Percentiles rank a stretch among this genome's conserved stretches.
Conservation (phyloP, 1,284 basidiomycete genomes). For the Leccinum angustisporum region DNA sequence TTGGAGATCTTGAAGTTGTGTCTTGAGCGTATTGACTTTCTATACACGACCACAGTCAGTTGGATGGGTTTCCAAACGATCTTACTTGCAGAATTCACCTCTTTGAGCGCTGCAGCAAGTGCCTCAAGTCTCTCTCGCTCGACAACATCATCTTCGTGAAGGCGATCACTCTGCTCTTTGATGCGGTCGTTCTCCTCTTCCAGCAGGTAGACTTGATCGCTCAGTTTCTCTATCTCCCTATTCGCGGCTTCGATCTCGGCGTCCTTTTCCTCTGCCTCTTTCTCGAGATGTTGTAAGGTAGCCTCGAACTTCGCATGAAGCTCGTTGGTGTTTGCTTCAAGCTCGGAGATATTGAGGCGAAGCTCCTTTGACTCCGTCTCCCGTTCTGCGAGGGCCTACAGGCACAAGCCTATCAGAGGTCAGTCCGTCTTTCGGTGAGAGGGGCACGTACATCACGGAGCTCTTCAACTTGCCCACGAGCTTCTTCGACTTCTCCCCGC, state of each 20-base stretch:
- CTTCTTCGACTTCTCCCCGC: conserved; percentile 76
- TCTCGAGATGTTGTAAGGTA: conserved; percentile 69
- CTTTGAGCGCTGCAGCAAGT: conserved; percentile 73
- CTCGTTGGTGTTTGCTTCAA: conserved; percentile 69
- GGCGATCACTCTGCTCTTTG: conserved; percentile 49
- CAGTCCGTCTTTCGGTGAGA: background rate
- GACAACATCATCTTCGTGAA: conserved; percentile 65
- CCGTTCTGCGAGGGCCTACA: conserved; percentile 68
- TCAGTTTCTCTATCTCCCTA: conserved; percentile 71
- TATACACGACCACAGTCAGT: conserved; percentile 31
- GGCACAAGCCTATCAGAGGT: conserved; percentile 8
- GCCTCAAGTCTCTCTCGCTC: conserved; percentile 74
- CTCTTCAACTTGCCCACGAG: conserved; percentile 68
- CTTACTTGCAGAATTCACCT: conserved; percentile 45
- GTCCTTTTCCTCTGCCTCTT: conserved; percentile 70
- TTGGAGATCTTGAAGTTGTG: conserved; percentile 60
- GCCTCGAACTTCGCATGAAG: conserved; percentile 73
- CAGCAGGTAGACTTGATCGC: conserved; percentile 60
- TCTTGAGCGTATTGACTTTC: conserved; percentile 66
- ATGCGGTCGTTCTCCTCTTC: conserved; percentile 57
- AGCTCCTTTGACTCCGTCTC: conserved; percentile 74
- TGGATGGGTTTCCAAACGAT: background rate
- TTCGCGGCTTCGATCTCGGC: conserved; percentile 66
- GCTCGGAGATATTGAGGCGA: conserved; percentile 67
- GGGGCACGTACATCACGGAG: conserved; percentile 62